Percentiles rank a stretch among this genome's conserved stretches.
Conservation (phyloP, 805 yeast genomes). For the Candida manassasensis region DNA sequence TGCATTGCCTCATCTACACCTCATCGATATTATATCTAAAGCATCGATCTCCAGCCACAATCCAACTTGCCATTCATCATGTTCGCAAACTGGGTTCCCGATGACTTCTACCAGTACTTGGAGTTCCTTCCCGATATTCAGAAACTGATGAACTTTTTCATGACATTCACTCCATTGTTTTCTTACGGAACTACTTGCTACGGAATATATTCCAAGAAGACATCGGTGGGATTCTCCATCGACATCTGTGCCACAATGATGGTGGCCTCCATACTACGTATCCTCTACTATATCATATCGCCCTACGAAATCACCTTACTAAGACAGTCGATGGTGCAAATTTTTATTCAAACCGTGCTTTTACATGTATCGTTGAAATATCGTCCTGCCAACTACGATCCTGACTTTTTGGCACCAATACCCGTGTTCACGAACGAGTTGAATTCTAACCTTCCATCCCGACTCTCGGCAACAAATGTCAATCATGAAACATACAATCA, state of each 20-base stretch:
- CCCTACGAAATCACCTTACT: constrained; percentile 80
- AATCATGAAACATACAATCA: constrained; percentile 15
- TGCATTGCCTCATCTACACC: too few species aligned
- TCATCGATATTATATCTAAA: too few species aligned
- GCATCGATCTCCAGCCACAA: not conserved
- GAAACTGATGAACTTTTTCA: constrained; percentile 55
- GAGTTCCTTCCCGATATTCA: constrained; percentile 24
- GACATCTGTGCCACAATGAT: constrained; percentile 93
- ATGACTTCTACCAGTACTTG: constrained; percentile 6
- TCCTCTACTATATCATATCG: constrained; percentile 69
- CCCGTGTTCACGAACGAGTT: constrained; percentile 28
- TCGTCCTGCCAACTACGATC: constrained; percentile 39
- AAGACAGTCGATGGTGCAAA: constrained; percentile 80
- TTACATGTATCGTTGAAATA: constrained; percentile 58
- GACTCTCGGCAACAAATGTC: constrained; percentile 12
- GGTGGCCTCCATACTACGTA: constrained; percentile 66
- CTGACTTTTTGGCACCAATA: constrained; percentile 25
- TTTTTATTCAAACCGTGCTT: constrained; percentile 67
- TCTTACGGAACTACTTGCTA: constrained; percentile 83
- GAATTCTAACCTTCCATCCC: constrained; percentile 17
- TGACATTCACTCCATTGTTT: constrained; percentile 77
- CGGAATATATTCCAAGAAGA: constrained; percentile 56
- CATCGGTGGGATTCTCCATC: constrained; percentile 79
- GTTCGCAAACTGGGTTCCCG: constrained; percentile 4
- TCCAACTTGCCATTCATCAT: not conserved